phyloP scores from a whole-genome alignment of 2,329 filamentous ascomycete species.

The Alternaria triticina region DNA sequence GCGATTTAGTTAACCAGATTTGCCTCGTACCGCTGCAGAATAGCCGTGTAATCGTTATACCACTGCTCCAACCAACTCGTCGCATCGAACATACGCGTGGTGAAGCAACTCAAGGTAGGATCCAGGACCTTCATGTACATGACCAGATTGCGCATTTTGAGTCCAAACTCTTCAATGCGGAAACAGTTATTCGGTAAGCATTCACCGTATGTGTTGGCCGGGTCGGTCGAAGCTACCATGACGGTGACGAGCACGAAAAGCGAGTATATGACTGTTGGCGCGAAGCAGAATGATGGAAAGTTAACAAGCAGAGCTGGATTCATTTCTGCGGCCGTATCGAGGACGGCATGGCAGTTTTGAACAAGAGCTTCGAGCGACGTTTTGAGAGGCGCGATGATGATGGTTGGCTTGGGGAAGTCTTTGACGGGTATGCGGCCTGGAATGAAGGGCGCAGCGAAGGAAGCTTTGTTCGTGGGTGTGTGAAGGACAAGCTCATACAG shows the following conservation, averaged over 20 bases:
- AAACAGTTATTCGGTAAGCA: constrained; percentile 23
- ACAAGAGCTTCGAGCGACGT: constrained; percentile 21
- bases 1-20: constrained; percentile 8
- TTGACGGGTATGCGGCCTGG: constrained; percentile 33
- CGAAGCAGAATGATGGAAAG: constrained; percentile 32
- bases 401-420: constrained; percentile 31
- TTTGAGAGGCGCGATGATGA: constrained; percentile 23
- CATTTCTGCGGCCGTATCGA: constrained; percentile 29
- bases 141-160: constrained; percentile 25
- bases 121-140: constrained; percentile 23
- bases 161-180: constrained; percentile 27
- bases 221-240: constrained; percentile 28
- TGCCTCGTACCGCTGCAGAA: constrained; percentile 31
- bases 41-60: constrained; percentile 32
- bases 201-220: constrained; percentile 32
- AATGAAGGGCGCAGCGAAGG: constrained; percentile 34
- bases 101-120: constrained; percentile 33
- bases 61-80: constrained; percentile 36
- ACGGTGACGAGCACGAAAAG: constrained; percentile 34
- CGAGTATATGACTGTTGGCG: constrained; percentile 30
- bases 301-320: constrained; percentile 30
- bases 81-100: constrained; percentile 36
- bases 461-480: constrained; percentile 35
- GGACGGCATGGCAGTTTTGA: constrained; percentile 32
- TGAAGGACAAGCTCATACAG: constrained; percentile 31